Evolutionary conservation across 2,329 filamentous ascomycete genomes (phyloP).

Genomic region (Pseudocercospora fijiensis): DNA sequence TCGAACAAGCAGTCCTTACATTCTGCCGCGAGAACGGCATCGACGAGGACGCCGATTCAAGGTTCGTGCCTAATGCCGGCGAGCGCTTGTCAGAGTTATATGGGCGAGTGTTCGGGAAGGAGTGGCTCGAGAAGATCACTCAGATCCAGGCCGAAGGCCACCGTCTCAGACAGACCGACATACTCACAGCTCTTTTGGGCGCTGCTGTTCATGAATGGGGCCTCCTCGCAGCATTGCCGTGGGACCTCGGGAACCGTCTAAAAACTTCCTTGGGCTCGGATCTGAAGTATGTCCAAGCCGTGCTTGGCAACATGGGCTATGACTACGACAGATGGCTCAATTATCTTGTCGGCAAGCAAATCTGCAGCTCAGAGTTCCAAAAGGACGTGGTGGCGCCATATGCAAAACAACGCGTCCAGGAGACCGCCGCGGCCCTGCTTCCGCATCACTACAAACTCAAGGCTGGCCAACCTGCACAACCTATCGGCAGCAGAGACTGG

Average conservation of each 20-base stretch:
- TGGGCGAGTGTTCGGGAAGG: neutral
- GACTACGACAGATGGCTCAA: neutral
- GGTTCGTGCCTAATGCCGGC: neutral
- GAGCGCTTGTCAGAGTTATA: neutral
- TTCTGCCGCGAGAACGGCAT: too few relatives aligned
- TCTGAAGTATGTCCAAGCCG: neutral
- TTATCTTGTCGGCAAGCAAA: neutral
- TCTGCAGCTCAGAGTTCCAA: slow-evolving; percentile 1
- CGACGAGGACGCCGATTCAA: neutral
- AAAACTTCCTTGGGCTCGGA: neutral
- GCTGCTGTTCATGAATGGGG: neutral
- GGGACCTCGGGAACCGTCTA: neutral
- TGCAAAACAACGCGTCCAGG: neutral
- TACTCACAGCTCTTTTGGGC: neutral
- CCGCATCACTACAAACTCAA: slow-evolving; percentile 5
- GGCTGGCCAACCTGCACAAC: neutral
- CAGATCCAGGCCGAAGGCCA: neutral
- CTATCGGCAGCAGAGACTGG: slow-evolving; percentile 9
- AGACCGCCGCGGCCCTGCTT: neutral
- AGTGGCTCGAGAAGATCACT: neutral
- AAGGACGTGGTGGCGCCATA: neutral
- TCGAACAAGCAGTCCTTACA: too few relatives aligned
- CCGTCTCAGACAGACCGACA: neutral
- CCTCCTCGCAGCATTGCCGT: neutral
- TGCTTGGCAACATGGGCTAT: neutral